Conservation (phyloP, 192 early-diverging fungal genomes). For the Coemansia erecta region DNA sequence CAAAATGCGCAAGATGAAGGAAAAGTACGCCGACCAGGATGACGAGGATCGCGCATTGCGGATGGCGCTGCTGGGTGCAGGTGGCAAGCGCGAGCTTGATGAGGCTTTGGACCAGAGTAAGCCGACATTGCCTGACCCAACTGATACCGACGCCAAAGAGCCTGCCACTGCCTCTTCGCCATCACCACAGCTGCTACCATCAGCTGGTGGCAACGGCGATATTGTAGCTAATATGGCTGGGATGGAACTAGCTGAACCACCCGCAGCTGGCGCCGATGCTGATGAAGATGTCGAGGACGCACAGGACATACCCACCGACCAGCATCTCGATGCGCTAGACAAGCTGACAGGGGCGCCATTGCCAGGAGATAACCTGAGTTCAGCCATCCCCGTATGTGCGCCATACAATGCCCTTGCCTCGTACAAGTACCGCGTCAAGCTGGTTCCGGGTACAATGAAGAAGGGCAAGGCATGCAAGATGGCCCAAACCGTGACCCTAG, state of each 20-base stretch:
- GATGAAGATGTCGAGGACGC: constrained; percentile 33
- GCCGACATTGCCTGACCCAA: no score
- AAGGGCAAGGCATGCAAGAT: constrained; percentile 82
- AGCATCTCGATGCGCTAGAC: constrained; percentile 68
- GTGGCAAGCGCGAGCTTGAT: constrained; percentile 49
- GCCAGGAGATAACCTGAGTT: constrained; percentile 73
- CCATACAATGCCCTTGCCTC: constrained; percentile 82
- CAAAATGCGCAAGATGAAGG: constrained; percentile 89
- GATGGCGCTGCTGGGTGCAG: constrained; percentile 75
- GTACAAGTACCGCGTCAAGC: constrained; percentile 94
- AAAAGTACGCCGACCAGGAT: constrained; percentile 89
- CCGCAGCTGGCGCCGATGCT: not conserved
- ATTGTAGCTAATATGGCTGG: not conserved
- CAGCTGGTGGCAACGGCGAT: no score
- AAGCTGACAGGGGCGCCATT: constrained; percentile 77
- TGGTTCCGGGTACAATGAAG: constrained; percentile 86
- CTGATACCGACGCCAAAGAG: not conserved
- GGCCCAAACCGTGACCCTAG: constrained; percentile 48
- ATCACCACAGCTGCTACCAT: no score
- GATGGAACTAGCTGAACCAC: not conserved
- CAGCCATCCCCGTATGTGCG: constrained; percentile 91
- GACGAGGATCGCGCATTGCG: constrained; percentile 86
- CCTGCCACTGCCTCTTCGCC: not conserved
- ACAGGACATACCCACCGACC: not conserved
- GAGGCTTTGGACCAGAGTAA: constrained; percentile 5